Evolutionary conservation across 352 stramenopile genomes (phyloP).

Genomic region (Pythium phragmiticola): DNA sequence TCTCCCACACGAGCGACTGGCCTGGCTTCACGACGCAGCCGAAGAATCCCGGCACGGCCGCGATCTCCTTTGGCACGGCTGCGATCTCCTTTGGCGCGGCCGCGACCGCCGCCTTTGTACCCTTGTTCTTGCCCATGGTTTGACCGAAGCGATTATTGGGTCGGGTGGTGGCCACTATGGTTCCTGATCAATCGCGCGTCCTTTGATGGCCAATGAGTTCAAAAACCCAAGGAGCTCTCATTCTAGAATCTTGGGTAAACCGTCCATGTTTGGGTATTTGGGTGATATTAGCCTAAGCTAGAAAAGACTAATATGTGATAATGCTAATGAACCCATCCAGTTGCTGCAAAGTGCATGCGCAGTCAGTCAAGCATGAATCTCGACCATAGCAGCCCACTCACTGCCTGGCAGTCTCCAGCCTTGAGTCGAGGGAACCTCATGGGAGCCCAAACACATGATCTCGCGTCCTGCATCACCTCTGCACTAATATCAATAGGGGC

Average conservation of each 20-base stretch:
- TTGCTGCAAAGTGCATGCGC: too few species aligned
- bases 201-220: constrained; percentile 18
- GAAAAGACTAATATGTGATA: background rate
- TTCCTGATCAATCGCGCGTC: constrained; percentile 11
- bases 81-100: background rate
- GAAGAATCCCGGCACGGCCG: constrained; percentile 74
- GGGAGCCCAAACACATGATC: too few species aligned
- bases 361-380: too few species aligned
- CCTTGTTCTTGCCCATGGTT: constrained; percentile 33
- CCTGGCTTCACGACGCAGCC: constrained; percentile 66
- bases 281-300: background rate
- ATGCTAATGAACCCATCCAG: background rate
- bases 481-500: too few species aligned
- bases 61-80: constrained; percentile 36
- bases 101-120: constrained; percentile 1
- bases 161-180: background rate
- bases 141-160: background rate
- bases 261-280: constrained; percentile 2
- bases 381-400: too few species aligned
- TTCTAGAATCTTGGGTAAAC: constrained; percentile 19
- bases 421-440: too few species aligned
- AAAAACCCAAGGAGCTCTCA: background rate
- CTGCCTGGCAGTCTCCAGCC: too few species aligned
- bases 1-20: constrained; percentile 62
- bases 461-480: too few species aligned